These are phyloP conservation scores for Rutstroemia sp. DNA, from an alignment of 2,329 filamentous ascomycete genomes.

Conservation along the genomic window DNA sequence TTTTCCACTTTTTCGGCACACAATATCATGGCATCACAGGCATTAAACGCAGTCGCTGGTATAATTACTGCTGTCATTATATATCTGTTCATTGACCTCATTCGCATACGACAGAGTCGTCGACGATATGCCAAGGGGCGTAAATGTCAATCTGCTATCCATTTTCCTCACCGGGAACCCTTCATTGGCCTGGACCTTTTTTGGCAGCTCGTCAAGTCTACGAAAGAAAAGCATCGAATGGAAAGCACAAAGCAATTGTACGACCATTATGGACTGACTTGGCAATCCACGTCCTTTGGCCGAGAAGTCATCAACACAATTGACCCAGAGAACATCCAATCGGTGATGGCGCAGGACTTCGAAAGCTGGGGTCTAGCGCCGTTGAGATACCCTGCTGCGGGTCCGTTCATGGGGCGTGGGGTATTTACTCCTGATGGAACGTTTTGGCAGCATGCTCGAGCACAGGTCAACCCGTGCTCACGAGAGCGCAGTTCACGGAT, in stretches of 20 bases:
- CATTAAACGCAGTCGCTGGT: too few relatives aligned
- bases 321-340: conserved; percentile 48
- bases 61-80: too few relatives aligned
- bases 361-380: conserved; percentile 40
- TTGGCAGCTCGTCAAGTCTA: conserved; percentile 30
- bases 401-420: conserved; percentile 6
- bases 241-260: not conserved
- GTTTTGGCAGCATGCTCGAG: conserved; percentile 12
- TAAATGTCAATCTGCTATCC: too few relatives aligned
- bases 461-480: conserved; percentile 44
- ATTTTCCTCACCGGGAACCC: conserved; percentile 34
- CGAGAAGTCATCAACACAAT: conserved; percentile 37
- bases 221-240: conserved; percentile 21
- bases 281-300: not conserved
- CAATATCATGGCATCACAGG: too few relatives aligned
- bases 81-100: too few relatives aligned
- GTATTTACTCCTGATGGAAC: conserved; percentile 10
- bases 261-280: not conserved
- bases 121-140: too few relatives aligned
- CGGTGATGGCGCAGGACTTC: conserved; percentile 44
- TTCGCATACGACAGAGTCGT: too few relatives aligned
- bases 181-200: conserved; percentile 44
- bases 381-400: not conserved
- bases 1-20: too few relatives aligned
- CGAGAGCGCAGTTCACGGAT: conserved; percentile 49